Base-by-base conservation (phyloP, 352 stramenopile genomes). In the Phytophthora fragariaefolia region DNA sequence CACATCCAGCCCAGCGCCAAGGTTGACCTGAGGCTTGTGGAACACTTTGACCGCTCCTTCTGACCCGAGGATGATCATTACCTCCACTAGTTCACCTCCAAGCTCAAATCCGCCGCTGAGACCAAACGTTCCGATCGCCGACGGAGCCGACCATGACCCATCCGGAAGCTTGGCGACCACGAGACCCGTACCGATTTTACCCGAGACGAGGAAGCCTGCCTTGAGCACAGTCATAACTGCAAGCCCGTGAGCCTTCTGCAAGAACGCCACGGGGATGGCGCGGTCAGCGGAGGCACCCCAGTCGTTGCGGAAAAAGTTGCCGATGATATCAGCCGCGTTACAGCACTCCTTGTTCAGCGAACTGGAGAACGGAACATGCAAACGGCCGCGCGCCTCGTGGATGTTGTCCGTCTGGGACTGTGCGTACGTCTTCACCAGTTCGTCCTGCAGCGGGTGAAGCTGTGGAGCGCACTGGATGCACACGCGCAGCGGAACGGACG, bases 41-140 rank as follows among this genome's bases (percentile, higher is more conserved):
- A 97, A 92, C 22, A 97, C 76, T 53, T 95, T 80, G 1, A 98
- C 89, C 5, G 92, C 87, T 22, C 80, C 79, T 51, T 97, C 86
- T 1, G 82, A 96, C 60, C 96, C 96, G 2, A 98, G 76, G 46
- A 98, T 83, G 73, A 98, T 96, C 45, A 97, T 85, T 24, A 98
- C 83, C 72, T 98, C 92, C 0, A 92, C 88, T 4, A 98, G 26
- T 72, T 98, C 89, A 18, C 91, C 88, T 26, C 92, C 92, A 43
- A 98, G 71, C 45, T 98, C 71, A 36, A 90, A 90, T 61, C 92
- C 92, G 74, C 75, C 77, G 23, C 86, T 83, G 6, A 98, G 69
- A 46, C 92, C 92, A 10, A 90, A 80, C 0, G 90, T 92, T 42
- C 92, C 92, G 69, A 98, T 97, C 4, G 94, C 94, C 22, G 82